Evolutionary conservation across 371 early-diverging fungal genomes (phyloP).

Genomic region (Apophysomyces variabilis): DNA sequence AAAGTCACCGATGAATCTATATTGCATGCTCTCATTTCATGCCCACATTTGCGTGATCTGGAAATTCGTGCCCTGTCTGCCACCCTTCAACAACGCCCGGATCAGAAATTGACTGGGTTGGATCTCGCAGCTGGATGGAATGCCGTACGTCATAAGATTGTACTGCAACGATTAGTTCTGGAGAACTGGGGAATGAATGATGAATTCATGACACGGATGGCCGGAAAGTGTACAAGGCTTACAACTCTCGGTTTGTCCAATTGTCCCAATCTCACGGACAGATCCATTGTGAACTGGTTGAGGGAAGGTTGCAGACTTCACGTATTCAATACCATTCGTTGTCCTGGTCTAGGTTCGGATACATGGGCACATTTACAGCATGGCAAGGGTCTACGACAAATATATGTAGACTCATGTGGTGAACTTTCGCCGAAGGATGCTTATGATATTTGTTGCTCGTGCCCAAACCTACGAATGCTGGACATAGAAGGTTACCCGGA

Average conservation of each 20-base stretch:
- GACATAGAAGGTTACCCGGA: conserved; percentile 19
- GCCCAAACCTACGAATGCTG: neutral
- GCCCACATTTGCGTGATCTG: conserved; percentile 23
- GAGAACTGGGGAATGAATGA: conserved; percentile 19
- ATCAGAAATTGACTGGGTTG: neutral
- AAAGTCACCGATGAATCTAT: conserved; percentile 19
- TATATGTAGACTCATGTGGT: conserved; percentile 31
- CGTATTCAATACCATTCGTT: conserved; percentile 20
- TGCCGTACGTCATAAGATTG: neutral
- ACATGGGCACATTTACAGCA: neutral
- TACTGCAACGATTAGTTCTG: conserved; percentile 11
- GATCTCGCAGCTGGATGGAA: neutral
- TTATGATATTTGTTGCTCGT: conserved; percentile 21
- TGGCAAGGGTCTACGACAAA: conserved; percentile 1
- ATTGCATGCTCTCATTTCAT: conserved; percentile 13
- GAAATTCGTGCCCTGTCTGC: conserved; percentile 31
- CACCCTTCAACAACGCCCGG: neutral
- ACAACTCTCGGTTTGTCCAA: conserved; percentile 13
- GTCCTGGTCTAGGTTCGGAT: conserved; percentile 18
- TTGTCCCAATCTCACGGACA: conserved; percentile 15
- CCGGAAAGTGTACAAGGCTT: conserved; percentile 1
- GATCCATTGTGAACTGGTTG: conserved; percentile 2
- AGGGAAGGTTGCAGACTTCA: neutral
- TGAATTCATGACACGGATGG: conserved; percentile 1
- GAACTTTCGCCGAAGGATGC: conserved; percentile 18